Conservation (phyloP, 2,329 filamentous ascomycete species). For the Cladophialophora yegresii region DNA sequence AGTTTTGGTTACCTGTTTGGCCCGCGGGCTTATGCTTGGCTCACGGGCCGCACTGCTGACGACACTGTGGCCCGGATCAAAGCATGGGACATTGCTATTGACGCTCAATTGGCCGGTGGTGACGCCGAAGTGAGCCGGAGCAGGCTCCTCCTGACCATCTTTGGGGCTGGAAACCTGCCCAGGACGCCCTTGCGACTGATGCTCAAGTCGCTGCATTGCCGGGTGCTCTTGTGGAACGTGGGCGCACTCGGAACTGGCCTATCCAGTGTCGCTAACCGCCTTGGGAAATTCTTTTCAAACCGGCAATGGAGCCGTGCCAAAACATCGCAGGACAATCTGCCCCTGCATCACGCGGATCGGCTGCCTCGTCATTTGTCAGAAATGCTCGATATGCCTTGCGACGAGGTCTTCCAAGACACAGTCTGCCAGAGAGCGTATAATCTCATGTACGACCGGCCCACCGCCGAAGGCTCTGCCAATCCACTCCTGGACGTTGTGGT, state of each 20-base stretch:
- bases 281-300: slow-evolving; percentile 72
- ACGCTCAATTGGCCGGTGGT: slow-evolving; percentile 87
- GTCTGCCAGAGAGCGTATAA: slow-evolving; percentile 87
- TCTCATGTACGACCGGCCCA: slow-evolving; percentile 81
- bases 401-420: slow-evolving; percentile 74
- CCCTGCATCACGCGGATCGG: slow-evolving; percentile 61
- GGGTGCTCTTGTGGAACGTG: slow-evolving; percentile 81
- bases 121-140: slow-evolving; percentile 88
- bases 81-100: slow-evolving; percentile 89
- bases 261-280: slow-evolving; percentile 65
- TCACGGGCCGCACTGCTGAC: slow-evolving; percentile 79
- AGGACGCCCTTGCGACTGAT: slow-evolving; percentile 80
- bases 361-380: slow-evolving; percentile 75
- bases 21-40: slow-evolving; percentile 70
- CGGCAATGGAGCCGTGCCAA: slow-evolving; percentile 68
- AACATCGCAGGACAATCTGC: slow-evolving; percentile 46
- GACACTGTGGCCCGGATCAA: slow-evolving; percentile 84
- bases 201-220: slow-evolving; percentile 88
- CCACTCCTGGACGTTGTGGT: slow-evolving; percentile 80
- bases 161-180: slow-evolving; percentile 84
- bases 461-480: slow-evolving; percentile 64
- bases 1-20: slow-evolving; percentile 77
- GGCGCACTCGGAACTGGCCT: slow-evolving; percentile 66
- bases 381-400: slow-evolving; percentile 76
- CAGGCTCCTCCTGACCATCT: slow-evolving; percentile 78